Percentiles rank a stretch among this genome's conserved stretches.
Conservation (phyloP, 306 rosid species). For the Pyrus pyrifolia region DNA sequence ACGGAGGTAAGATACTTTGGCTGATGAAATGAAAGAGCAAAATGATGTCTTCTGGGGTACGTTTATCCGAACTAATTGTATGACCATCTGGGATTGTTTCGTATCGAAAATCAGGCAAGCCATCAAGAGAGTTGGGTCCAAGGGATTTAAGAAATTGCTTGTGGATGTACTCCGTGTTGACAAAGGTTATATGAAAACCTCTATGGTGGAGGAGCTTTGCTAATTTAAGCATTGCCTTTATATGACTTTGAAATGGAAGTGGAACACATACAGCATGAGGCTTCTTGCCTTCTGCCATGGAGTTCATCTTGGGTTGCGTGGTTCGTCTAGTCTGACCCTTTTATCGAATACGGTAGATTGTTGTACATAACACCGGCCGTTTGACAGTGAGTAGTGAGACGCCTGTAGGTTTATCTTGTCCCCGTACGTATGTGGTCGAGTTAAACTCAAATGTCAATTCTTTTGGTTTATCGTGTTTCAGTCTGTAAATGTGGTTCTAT, state of each 20-base stretch:
- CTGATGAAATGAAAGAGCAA: background rate
- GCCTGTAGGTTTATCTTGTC: no score
- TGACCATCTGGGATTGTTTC: slow-evolving; percentile 4
- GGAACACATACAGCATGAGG: slow-evolving; percentile 8
- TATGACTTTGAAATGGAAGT: background rate
- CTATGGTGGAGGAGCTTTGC: background rate
- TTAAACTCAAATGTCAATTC: no score
- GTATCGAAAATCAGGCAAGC: background rate
- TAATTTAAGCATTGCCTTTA: slow-evolving; percentile 6
- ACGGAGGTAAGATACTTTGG: background rate
- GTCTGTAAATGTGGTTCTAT: no score
- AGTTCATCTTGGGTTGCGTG: background rate
- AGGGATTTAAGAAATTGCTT: background rate
- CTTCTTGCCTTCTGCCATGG: background rate
- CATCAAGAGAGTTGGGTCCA: slow-evolving; percentile 1
- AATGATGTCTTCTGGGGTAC: background rate
- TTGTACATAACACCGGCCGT: no score
- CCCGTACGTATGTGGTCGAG: no score
- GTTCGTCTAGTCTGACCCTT: no score
- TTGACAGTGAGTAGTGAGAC: no score
- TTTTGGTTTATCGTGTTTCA: no score
- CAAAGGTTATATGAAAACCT: background rate
- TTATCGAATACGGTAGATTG: no score
- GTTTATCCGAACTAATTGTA: background rate
- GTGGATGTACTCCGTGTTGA: background rate